Base-by-base conservation (phyloP, 257 asterid species). In the Haberlea rhodopensis region DNA sequence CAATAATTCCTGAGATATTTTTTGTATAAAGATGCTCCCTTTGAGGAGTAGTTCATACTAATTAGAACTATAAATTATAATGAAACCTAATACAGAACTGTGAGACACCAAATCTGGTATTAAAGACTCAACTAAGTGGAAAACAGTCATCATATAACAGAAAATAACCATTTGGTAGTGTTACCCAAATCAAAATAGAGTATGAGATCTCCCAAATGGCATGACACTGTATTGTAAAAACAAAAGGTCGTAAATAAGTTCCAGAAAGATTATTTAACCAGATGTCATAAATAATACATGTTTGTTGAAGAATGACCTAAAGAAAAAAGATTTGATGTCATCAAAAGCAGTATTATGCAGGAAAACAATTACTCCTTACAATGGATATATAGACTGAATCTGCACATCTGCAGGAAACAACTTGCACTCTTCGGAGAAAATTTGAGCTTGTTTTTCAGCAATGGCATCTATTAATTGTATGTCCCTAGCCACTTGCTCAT, bases 351-450 rank as follows among this genome's bases (percentile, higher is more conserved):
- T 55, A 55, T 43, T 29, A 6, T 8, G 61, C 65, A 54, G 57
- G 65, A 71, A 70, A 75, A 23, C 32, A 69, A 49, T 13, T 22
- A 67, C 55, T 69, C 19, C 96, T 80, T 83, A 91, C 99, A 89
- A 71, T 51, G 96, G 97, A 78, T 89, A 89, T 71, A 92, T 87
- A 13, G 99, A 92, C 76, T 92, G 97, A 77, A 92, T 92, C 77
- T 89, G 97, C 71, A 92, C 99, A 77, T 92, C 99, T 5, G 96
- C 99, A n/a, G 97, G 97, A 81, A 92, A 89, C 81, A 92, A 80
- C 69, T 87, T 92, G 99, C 96, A 89, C 40, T 92, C 97, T 79
- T 92, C 99, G 29, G 97, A 87, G 77, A 89, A 92, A 26, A 89
- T 89, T 76, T 92, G 97, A 70, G 90, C 87, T 72, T 92, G 96